Evolutionary conservation across 768 basidiomycete genomes (phyloP).

Genomic region (Astraeus odoratus): DNA sequence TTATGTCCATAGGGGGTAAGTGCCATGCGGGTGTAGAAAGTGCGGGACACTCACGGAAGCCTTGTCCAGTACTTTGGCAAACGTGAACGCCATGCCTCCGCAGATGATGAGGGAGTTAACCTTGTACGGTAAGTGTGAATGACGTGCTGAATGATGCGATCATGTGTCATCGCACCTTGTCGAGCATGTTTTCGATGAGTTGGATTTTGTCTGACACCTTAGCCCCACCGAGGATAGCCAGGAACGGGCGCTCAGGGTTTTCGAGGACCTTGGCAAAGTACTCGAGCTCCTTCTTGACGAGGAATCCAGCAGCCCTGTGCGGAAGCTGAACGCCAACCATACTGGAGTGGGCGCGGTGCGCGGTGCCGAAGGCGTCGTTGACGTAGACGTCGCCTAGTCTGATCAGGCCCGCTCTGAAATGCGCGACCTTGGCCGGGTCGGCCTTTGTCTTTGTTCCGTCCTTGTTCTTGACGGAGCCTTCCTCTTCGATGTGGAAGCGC

Average conservation of each 20-base stretch:
- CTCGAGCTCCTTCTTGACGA: constrained; percentile 98
- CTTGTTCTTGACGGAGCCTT: constrained; percentile 89
- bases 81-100: constrained; percentile 99
- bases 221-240: constrained; percentile 96
- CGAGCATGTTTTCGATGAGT: constrained; percentile 97
- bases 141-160: background rate
- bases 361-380: constrained; percentile 98
- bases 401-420: constrained; percentile 86
- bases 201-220: constrained; percentile 99
- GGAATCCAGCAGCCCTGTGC: constrained; percentile 89
- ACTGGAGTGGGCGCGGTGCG: constrained; percentile 92
- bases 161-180: constrained; percentile 55
- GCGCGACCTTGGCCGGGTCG: constrained; percentile 67
- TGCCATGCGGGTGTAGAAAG: background rate
- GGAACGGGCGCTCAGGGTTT: constrained; percentile 89
- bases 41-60: constrained; percentile 45
- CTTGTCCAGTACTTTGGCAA: constrained; percentile 88
- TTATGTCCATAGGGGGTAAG: constrained; percentile 23
- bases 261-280: constrained; percentile 98
- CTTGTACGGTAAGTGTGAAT: constrained; percentile 29
- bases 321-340: constrained; percentile 96
- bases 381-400: constrained; percentile 93
- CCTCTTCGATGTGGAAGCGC: constrained; percentile 97
- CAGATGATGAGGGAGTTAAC: constrained; percentile 95
- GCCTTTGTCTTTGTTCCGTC: constrained; percentile 95